phyloP scores from a whole-genome alignment of 1,139 yeast species.

The Hansenula anomala region DNA sequence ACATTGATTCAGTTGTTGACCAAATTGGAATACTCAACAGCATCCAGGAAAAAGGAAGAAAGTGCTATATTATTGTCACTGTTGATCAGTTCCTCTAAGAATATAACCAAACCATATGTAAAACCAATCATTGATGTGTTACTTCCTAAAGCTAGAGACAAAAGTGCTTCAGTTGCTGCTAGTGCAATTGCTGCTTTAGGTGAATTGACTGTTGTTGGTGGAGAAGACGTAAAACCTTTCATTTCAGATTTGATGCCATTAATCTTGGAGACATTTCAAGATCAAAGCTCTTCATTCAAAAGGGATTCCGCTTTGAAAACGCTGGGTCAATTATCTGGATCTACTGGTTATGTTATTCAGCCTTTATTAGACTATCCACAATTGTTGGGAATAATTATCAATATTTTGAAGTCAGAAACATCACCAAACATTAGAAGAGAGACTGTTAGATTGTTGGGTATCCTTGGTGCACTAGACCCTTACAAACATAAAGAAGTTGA shows the following conservation, averaged over 20 bases:
- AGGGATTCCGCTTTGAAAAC: slow-evolving; percentile 88
- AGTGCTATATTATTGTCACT: slow-evolving; percentile 73
- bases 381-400: slow-evolving; percentile 73
- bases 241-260: slow-evolving; percentile 80
- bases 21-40: slow-evolving; percentile 74
- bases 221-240: slow-evolving; percentile 74
- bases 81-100: slow-evolving; percentile 72
- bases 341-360: slow-evolving; percentile 92
- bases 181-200: slow-evolving; percentile 89
- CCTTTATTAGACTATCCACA: slow-evolving; percentile 92
- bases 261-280: slow-evolving; percentile 82
- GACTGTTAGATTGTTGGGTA: slow-evolving; percentile 84
- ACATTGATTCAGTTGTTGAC: slow-evolving; percentile 82
- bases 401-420: slow-evolving; percentile 75
- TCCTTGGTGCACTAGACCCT: slow-evolving; percentile 95
- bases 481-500: slow-evolving; percentile 92
- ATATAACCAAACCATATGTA: slow-evolving; percentile 82
- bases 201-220: slow-evolving; percentile 82
- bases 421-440: slow-evolving; percentile 74
- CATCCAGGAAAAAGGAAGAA: slow-evolving; percentile 78
- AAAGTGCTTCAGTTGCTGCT: slow-evolving; percentile 76
- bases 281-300: slow-evolving; percentile 80
- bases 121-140: slow-evolving; percentile 84
- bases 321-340: slow-evolving; percentile 81
- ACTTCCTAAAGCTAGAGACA: slow-evolving; percentile 69